These are phyloP conservation scores for Hymenoscyphus salicellus DNA, from an alignment of 2,329 filamentous ascomycete species.

Conservation along the genomic window DNA sequence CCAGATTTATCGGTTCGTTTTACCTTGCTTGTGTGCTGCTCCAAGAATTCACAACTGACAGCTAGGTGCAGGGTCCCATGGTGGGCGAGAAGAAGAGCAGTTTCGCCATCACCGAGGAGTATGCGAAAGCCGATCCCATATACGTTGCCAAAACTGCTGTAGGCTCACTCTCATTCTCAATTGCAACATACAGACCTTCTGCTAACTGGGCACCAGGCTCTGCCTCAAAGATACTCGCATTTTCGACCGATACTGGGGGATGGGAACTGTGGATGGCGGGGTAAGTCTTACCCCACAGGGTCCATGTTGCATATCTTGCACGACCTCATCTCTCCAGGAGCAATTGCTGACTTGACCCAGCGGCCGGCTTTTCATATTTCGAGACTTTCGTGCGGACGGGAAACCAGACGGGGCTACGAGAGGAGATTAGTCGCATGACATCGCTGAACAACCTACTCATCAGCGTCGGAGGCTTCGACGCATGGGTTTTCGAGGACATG, in stretches of 20 bases:
- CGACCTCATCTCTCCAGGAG: constrained; percentile 7
- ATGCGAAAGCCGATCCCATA: constrained; percentile 80
- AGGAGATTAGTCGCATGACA: constrained; percentile 69
- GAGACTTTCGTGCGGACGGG: constrained; percentile 73
- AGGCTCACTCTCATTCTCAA: constrained; percentile 38
- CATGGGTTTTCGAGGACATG: constrained; percentile 77
- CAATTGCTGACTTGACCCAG: constrained; percentile 46
- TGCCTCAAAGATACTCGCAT: constrained; percentile 80
- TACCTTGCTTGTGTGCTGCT: neutral
- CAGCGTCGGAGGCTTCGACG: constrained; percentile 66
- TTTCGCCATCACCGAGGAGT: constrained; percentile 75
- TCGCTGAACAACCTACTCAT: constrained; percentile 69
- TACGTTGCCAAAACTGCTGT: constrained; percentile 87
- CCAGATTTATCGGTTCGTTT: constrained; percentile 53
- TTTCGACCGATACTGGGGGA: constrained; percentile 88
- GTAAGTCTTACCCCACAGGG: constrained; percentile 53
- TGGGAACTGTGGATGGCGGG: constrained; percentile 97
- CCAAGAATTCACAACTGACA: constrained; percentile 27
- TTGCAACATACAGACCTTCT: neutral
- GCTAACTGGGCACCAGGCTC: constrained; percentile 51
- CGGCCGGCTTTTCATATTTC: constrained; percentile 89
- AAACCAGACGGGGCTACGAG: constrained; percentile 61
- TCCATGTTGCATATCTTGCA: constrained; percentile 16
- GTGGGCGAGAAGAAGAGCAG: constrained; percentile 77
- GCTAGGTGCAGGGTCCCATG: constrained; percentile 65